Conservation (phyloP, 1,139 yeast genomes). For the Wickerhamomyces sp. region DNA sequence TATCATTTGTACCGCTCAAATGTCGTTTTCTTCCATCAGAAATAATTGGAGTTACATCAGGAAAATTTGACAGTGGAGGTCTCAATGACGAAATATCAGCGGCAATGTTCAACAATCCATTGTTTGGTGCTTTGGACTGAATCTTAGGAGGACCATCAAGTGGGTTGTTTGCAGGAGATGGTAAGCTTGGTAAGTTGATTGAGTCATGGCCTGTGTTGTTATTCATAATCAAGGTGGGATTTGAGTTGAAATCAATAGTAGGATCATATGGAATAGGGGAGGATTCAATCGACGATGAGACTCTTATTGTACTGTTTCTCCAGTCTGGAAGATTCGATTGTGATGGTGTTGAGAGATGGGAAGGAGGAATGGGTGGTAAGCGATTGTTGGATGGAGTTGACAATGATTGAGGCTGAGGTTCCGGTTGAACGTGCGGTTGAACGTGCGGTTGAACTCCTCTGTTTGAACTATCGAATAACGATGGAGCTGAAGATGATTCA, state of each 20-base stretch:
- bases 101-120: conserved; percentile 9
- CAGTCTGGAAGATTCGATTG: neutral
- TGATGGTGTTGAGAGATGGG: neutral
- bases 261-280: neutral
- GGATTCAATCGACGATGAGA: neutral
- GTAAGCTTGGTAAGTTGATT: neutral
- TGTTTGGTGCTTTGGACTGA: neutral
- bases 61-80: neutral
- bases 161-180: neutral
- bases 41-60: neutral
- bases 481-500: too few species aligned
- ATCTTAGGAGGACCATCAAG: conserved; percentile 1
- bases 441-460: neutral
- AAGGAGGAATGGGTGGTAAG: conserved; percentile 1
- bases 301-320: conserved; percentile 1
- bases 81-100: conserved; percentile 1
- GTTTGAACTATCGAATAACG: neutral
- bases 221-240: neutral
- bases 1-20: neutral
- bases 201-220: neutral
- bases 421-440: neutral
- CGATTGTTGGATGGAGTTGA: neutral
- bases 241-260: neutral
- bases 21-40: conserved; percentile 5
- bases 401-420: neutral